Evolutionary conservation across 2,329 filamentous ascomycete genomes (phyloP).

Genomic region (Fusarium guadeloupense): DNA sequence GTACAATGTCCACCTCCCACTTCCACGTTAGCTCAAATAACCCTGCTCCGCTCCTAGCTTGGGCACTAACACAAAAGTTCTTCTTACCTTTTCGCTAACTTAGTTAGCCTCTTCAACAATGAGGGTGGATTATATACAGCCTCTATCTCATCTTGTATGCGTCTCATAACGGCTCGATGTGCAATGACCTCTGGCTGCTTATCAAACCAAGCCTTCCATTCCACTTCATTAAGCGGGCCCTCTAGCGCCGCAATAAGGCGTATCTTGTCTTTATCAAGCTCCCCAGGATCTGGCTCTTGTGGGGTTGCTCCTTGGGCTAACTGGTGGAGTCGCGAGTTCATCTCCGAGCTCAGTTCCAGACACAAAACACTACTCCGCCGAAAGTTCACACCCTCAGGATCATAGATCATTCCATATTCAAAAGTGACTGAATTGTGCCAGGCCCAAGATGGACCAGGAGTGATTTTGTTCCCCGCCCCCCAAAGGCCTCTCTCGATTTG

Average conservation of each 20-base stretch:
- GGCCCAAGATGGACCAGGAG: not conserved
- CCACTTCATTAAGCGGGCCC: not conserved
- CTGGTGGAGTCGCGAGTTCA: constrained; percentile 1
- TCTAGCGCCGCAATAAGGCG: constrained; percentile 2
- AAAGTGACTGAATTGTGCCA: constrained; percentile 1
- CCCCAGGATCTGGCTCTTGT: not conserved
- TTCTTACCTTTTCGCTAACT: no score
- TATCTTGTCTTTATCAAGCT: not conserved
- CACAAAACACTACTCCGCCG: not conserved
- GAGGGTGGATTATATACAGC: not conserved
- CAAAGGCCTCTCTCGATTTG: no score
- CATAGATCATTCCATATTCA: constrained; percentile 3
- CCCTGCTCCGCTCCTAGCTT: no score
- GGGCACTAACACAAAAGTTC: no score
- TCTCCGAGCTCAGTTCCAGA: not conserved
- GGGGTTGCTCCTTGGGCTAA: not conserved
- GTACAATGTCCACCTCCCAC: no score
- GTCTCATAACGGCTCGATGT: not conserved
- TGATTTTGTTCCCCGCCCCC: not conserved
- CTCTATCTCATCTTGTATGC: constrained; percentile 5
- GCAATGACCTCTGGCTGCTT: not conserved
- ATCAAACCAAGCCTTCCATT: constrained; percentile 3
- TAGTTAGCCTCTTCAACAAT: no score
- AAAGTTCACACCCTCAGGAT: not conserved
- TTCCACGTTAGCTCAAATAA: no score